Base-by-base conservation (phyloP, 225 moss, liverwort and hornwort genomes). In the Pseudoscleropodium purum region DNA sequence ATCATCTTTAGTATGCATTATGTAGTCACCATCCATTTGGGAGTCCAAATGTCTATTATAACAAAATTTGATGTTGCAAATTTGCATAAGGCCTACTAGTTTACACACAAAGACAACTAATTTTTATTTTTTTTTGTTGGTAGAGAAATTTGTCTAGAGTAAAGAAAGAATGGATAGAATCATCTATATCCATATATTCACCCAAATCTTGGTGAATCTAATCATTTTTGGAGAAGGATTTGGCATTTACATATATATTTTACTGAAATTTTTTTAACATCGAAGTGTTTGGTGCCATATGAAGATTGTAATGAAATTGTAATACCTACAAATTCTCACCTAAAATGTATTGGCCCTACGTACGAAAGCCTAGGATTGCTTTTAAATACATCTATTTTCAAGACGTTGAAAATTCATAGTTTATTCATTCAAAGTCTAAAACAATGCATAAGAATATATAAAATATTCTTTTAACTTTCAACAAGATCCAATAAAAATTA, bases 141-240 rank as follows among this genome's bases (percentile, higher is more conserved):
- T n/a, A n/a, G 23, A 21, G 7, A 0, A 1, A n/a, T 4, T 69
- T 23, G n/a, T 24, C 4, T n/a, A 1, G 23, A 3, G 7, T 39
- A 69, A 69, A 4, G 4, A 69, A 24, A 13, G 23, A 69, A 39
- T n/a, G 13, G 39, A 7, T 69, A 69, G 39, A 24, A 15, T 41
- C 14, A 41, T 15, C 14, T 70, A 39, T 39, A 39, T 39, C 2
- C 4, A 8, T 2, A 68, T 4, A 68, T 68, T n/a, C 68, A 68
- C 39, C 24, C 7, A 13, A 70, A 39, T 39, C 13, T 18, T 70
- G 3, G 26, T 1, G 4, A 41, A 70, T 39, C 70, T 25, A 39
- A 15, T 39, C 13, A 70, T 23, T 70, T 23, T n/a, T 39, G 15
- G 8, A 39, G 25, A 70, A 70, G 25, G 4, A 26, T 41, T 41